Conservation (phyloP, 768 basidiomycete species). For the Tylopilus intermedius region DNA sequence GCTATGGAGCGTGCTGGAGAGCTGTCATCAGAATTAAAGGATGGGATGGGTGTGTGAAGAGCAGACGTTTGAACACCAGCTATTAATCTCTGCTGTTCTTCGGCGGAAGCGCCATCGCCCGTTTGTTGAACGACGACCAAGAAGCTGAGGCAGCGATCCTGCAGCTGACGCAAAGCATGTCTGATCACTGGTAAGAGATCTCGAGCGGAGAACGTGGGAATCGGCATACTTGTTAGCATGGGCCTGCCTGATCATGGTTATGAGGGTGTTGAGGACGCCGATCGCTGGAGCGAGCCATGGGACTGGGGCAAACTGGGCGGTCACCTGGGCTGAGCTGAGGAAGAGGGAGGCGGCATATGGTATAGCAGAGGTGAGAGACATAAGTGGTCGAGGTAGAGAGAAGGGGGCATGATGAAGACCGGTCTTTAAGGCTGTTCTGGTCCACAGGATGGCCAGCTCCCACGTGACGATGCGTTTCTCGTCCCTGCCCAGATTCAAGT, state of each 20-base stretch:
- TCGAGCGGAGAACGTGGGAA: neutral
- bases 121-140: constrained; percentile 36
- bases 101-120: constrained; percentile 24
- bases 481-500: constrained; percentile 48
- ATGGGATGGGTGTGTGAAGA: neutral
- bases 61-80: constrained; percentile 31
- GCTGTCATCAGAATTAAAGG: constrained; percentile 5
- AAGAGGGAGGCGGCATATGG: constrained; percentile 10
- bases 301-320: constrained; percentile 44
- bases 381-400: constrained; percentile 1
- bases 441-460: constrained; percentile 19
- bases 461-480: constrained; percentile 36
- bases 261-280: constrained; percentile 39
- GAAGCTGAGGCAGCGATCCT: constrained; percentile 43
- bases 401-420: neutral
- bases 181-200: constrained; percentile 24
- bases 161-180: constrained; percentile 39
- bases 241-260: constrained; percentile 45
- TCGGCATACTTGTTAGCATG: constrained; percentile 40
- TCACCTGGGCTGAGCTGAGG: constrained; percentile 35
- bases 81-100: constrained; percentile 31
- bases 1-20: constrained; percentile 27
- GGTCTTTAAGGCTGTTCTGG: constrained; percentile 5
- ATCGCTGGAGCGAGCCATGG: constrained; percentile 44
- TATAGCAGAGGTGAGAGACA: constrained; percentile 13